A percentile compares a stretch with the other conserved stretches of the same genome.
Conservation (phyloP, 192 early-diverging fungal species). For the Geranomyces michiganensis region DNA sequence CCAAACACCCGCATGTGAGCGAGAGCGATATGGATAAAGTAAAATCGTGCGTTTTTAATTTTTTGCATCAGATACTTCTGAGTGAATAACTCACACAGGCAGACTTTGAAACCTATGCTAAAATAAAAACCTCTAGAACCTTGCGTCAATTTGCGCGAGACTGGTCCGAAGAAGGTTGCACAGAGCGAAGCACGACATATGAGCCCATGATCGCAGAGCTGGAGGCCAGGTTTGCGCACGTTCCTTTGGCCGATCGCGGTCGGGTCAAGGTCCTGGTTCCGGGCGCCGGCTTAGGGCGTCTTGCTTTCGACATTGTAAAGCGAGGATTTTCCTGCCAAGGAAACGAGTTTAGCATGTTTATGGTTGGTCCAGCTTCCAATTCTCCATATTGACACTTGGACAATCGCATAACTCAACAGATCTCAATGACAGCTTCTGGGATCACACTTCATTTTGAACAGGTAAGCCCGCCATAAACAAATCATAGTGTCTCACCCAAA, state of each 20-base stretch:
- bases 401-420: no score
- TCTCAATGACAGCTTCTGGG: slow-evolving; percentile 68
- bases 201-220: slow-evolving; percentile 77
- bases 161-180: slow-evolving; percentile 66
- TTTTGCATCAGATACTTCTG: no score
- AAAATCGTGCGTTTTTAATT: not conserved
- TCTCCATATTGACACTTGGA: no score
- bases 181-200: slow-evolving; percentile 80
- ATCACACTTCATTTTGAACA: slow-evolving; percentile 95
- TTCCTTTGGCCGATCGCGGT: slow-evolving; percentile 61
- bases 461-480: slow-evolving; percentile 32
- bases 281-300: slow-evolving; percentile 93
- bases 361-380: slow-evolving; percentile 67
- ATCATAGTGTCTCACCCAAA: not conserved
- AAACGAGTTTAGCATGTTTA: slow-evolving; percentile 97
- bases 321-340: slow-evolving; percentile 61
- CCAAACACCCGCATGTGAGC: slow-evolving; percentile 6
- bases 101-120: no score
- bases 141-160: slow-evolving; percentile 91
- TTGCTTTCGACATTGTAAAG: slow-evolving; percentile 91
- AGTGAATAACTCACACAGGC: no score
- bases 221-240: slow-evolving; percentile 55
- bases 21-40: slow-evolving; percentile 88
- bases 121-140: no score
- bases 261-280: slow-evolving; percentile 80